Percentiles rank a stretch among this genome's conserved stretches.
Conservation (phyloP, 345 rosid species). For the Noccaea bulbosa region DNA sequence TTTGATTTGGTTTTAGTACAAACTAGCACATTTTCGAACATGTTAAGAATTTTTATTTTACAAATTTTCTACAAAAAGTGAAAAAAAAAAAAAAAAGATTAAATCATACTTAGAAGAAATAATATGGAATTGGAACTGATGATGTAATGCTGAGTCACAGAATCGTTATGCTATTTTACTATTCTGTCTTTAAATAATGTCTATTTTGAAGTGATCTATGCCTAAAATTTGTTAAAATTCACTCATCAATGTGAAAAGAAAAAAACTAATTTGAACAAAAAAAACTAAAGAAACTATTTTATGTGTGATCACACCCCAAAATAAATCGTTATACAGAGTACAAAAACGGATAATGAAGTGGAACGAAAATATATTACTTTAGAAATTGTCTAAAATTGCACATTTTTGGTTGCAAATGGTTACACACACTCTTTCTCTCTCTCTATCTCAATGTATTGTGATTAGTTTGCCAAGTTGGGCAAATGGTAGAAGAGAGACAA, state of each 20-base stretch:
- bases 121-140: neutral
- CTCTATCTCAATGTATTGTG: conserved; percentile 39
- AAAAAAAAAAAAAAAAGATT: too few relatives aligned
- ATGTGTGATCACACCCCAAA: conserved; percentile 31
- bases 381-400: conserved; percentile 32
- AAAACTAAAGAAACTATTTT: conserved; percentile 19
- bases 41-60: too few relatives aligned
- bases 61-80: neutral
- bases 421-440: conserved; percentile 35
- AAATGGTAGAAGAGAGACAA: conserved; percentile 40
- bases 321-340: conserved; percentile 34
- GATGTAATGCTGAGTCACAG: neutral
- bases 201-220: conserved; percentile 29
- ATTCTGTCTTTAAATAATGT: neutral
- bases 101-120: too few relatives aligned
- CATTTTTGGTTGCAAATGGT: conserved; percentile 35
- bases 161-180: neutral
- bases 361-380: conserved; percentile 32
- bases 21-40: too few relatives aligned
- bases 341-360: conserved; percentile 33
- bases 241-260: conserved; percentile 25
- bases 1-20: too few relatives aligned
- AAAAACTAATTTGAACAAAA: conserved; percentile 10
- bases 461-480: conserved; percentile 47
- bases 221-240: conserved; percentile 21